Percentiles rank a stretch among this genome's conserved stretches.
These are phyloP conservation scores for Schizosaccharomyces lindneri DNA, from an alignment of 805 yeast species.

Conservation along the genomic window DNA sequence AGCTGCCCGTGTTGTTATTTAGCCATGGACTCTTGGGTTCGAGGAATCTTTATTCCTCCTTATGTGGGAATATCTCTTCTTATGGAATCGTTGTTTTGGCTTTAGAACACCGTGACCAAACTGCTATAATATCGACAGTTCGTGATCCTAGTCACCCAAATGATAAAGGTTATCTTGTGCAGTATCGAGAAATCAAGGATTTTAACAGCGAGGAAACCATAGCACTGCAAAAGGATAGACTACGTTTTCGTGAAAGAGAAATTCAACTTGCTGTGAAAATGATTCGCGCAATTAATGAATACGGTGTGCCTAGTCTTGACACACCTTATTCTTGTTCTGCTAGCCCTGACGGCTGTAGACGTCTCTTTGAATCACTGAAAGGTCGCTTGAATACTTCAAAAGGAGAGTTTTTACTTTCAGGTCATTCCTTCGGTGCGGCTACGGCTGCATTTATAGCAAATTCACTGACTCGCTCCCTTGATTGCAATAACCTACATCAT, in stretches of 20 bases:
- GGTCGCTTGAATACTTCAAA: neutral
- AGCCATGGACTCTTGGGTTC: constrained; percentile 11
- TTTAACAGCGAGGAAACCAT: neutral
- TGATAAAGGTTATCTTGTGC: neutral
- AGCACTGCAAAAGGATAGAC: neutral
- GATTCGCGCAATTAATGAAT: neutral
- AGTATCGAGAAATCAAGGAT: neutral
- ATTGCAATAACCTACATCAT: neutral
- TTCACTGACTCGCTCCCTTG: neutral
- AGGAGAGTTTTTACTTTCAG: constrained; percentile 5
- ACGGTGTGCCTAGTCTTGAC: neutral
- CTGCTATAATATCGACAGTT: constrained; percentile 22
- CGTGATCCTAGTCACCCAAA: neutral
- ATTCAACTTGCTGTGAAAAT: neutral
- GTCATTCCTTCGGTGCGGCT: constrained; percentile 11
- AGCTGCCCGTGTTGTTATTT: constrained; percentile 9
- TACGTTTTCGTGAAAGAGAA: neutral
- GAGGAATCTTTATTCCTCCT: constrained; percentile 9
- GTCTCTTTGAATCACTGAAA: neutral
- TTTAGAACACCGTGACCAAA: constrained; percentile 21
- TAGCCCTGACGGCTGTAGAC: neutral
- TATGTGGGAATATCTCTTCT: constrained; percentile 9
- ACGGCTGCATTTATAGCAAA: constrained; percentile 5
- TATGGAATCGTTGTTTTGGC: constrained; percentile 9
- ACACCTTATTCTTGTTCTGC: neutral